Conservation (phyloP, 208 protist species). For the Trypanosoma avium region DNA sequence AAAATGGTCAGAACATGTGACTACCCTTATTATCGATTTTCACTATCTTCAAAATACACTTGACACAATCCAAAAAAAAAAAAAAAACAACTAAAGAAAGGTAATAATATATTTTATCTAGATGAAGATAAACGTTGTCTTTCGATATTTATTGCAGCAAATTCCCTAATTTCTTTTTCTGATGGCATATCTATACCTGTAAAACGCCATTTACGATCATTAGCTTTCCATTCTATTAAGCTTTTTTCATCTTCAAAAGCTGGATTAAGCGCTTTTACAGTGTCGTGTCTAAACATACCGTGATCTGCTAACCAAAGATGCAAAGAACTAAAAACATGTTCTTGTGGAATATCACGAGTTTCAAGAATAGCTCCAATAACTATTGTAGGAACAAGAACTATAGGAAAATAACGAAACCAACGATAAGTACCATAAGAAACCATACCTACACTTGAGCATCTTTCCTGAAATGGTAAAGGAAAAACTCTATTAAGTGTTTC, state of each 20-base stretch:
- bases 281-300: conserved; percentile 86
- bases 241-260: conserved; percentile 85
- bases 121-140: conserved; percentile 29
- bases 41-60: too few species aligned
- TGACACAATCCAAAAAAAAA: background rate
- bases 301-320: conserved; percentile 89
- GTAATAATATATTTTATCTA: background rate
- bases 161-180: conserved; percentile 76
- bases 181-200: conserved; percentile 81
- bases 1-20: too few species aligned
- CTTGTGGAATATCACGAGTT: conserved; percentile 81
- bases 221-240: conserved; percentile 81
- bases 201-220: conserved; percentile 87
- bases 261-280: conserved; percentile 84
- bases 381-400: conserved; percentile 68
- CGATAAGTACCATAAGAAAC: conserved; percentile 82
- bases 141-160: conserved; percentile 87
- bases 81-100: conserved; percentile 13
- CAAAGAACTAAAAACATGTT: conserved; percentile 83
- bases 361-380: conserved; percentile 67
- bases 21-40: too few species aligned
- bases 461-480: conserved; percentile 86
- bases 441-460: conserved; percentile 80
- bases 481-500: conserved; percentile 86
- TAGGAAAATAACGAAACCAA: conserved; percentile 80